These are phyloP conservation scores for Euphorbia corollata DNA, from an alignment of 441 rosid species.

Conservation along the genomic window DNA sequence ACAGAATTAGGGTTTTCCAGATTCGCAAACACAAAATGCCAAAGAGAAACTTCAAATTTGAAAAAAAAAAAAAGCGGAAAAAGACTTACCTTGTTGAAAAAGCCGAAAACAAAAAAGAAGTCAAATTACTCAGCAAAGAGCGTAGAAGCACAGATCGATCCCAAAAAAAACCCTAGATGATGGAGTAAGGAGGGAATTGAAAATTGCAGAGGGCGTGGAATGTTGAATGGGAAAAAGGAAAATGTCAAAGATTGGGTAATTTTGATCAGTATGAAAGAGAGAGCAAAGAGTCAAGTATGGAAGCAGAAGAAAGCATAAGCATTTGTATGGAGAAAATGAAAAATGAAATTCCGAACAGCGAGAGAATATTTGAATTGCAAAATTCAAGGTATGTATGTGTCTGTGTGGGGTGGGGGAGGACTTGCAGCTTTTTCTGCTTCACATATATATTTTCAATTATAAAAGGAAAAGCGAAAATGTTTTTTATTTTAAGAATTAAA, in stretches of 20 bases:
- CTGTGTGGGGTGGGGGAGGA: conserved; percentile 34
- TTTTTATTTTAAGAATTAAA: neutral
- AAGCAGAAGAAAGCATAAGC: conserved; percentile 17
- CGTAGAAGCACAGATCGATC: conserved; percentile 24
- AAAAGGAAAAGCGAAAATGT: neutral
- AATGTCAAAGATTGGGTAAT: neutral
- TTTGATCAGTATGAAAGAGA: neutral
- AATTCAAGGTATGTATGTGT: conserved; percentile 22
- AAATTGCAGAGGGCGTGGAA: neutral
- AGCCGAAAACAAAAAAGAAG: neutral
- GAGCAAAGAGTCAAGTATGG: neutral
- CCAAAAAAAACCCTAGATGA: conserved; percentile 17
- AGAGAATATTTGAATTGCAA: conserved; percentile 24
- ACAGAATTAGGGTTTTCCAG: conserved; percentile 14
- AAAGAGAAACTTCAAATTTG: neutral
- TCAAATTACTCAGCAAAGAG: conserved; percentile 19
- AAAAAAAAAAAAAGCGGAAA: neutral
- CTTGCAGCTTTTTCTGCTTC: conserved; percentile 43
- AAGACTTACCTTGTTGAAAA: conserved; percentile 22
- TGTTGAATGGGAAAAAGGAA: neutral
- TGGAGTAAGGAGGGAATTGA: conserved; percentile 7
- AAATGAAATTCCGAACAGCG: conserved; percentile 19
- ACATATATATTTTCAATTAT: conserved; percentile 16
- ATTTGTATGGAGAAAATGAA: conserved; percentile 17
- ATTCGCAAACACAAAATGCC: neutral